phyloP scores from a whole-genome alignment of 2,329 filamentous ascomycete species.

The Hypoxylon sp. region DNA sequence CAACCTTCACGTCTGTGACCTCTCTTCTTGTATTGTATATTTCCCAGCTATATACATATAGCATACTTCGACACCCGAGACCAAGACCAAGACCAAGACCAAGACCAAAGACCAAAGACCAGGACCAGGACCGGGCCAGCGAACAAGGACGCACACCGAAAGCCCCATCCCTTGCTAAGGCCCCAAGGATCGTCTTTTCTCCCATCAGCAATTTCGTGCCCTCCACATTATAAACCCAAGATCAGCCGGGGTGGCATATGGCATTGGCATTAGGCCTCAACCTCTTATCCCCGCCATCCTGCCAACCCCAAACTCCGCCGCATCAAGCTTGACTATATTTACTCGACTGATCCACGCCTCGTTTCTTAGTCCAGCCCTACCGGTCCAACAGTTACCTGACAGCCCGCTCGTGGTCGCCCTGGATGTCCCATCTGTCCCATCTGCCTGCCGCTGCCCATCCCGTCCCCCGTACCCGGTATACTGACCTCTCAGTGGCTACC shows the following conservation, averaged over 20 bases:
- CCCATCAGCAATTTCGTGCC: neutral
- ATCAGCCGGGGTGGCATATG: constrained; percentile 5
- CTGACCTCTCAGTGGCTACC: constrained; percentile 38
- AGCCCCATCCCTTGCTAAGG: neutral
- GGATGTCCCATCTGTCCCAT: constrained; percentile 19
- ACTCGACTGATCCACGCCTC: constrained; percentile 15
- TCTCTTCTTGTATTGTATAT: neutral
- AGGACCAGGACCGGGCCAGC: neutral
- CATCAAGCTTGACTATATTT: constrained; percentile 9
- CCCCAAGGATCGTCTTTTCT: no score
- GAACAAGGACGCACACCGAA: no score
- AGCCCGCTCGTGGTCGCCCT: constrained; percentile 24
- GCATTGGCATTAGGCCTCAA: constrained; percentile 16
- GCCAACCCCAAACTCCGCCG: constrained; percentile 23
- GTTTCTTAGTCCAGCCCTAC: constrained; percentile 12
- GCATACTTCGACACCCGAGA: no score
- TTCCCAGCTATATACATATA: no score
- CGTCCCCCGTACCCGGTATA: constrained; percentile 23
- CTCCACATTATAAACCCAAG: constrained; percentile 11
- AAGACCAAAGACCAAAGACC: neutral
- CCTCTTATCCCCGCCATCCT: constrained; percentile 20
- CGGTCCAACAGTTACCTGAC: constrained; percentile 10
- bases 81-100: neutral
- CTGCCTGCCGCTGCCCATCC: constrained; percentile 19
- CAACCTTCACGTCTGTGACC: constrained; percentile 5